Conservation (phyloP, 495 filamentous ascomycete genomes). For the Aspergillus bridgeri region DNA sequence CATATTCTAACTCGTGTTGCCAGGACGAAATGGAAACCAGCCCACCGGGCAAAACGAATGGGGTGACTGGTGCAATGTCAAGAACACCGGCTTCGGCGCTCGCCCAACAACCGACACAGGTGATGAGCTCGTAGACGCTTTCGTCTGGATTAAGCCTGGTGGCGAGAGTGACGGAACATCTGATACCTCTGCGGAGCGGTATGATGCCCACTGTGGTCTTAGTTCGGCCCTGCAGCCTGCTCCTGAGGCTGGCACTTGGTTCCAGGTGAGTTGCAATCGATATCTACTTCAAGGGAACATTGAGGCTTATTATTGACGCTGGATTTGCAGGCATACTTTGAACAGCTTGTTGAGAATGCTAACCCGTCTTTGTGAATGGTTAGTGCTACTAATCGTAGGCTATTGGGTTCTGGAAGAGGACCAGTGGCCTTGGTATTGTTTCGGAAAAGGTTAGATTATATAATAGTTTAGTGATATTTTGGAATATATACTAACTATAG, state of each 20-base stretch:
- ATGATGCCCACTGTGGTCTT: constrained; percentile 70
- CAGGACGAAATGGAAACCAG: constrained; percentile 63
- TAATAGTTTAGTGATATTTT: too few species aligned
- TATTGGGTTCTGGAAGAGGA: too few species aligned
- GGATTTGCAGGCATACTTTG: constrained; percentile 53
- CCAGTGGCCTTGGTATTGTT: too few species aligned
- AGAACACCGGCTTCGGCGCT: constrained; percentile 69
- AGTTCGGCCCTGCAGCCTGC: constrained; percentile 58
- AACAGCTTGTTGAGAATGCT: constrained; percentile 65
- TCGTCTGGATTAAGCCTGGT: constrained; percentile 84
- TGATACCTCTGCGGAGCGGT: constrained; percentile 57
- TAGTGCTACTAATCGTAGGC: too few species aligned
- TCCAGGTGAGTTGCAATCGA: constrained; percentile 49
- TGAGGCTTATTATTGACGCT: neutral
- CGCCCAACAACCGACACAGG: constrained; percentile 64
- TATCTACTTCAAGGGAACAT: neutral
- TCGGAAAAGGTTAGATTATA: too few species aligned
- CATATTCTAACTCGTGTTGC: neutral
- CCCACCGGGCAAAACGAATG: constrained; percentile 60
- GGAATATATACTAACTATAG: too few species aligned
- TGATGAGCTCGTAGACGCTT: constrained; percentile 62
- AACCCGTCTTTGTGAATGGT: constrained; percentile 44
- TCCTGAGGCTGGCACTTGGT: constrained; percentile 77
- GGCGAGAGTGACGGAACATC: constrained; percentile 78
- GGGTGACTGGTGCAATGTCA: constrained; percentile 87